These are phyloP conservation scores for Calophaca sinica DNA, from an alignment of 306 rosid species.

Conservation along the genomic window DNA sequence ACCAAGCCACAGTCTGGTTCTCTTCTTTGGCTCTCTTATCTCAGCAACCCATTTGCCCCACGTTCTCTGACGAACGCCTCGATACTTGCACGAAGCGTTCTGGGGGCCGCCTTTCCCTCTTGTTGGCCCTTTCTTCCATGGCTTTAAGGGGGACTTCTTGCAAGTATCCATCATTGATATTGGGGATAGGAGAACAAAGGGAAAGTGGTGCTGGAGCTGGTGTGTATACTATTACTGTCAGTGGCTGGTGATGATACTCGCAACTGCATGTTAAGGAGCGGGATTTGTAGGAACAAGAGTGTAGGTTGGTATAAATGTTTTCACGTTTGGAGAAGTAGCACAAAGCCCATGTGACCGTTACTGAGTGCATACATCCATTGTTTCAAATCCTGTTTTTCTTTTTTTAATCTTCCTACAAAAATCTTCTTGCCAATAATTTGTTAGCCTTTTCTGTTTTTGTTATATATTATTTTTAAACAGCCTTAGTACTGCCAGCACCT, in stretches of 20 bases:
- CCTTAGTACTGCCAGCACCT: no score
- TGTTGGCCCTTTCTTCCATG: slow-evolving; percentile 98
- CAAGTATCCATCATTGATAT: slow-evolving; percentile 65
- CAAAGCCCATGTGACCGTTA: slow-evolving; percentile 78
- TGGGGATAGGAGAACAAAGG: slow-evolving; percentile 28
- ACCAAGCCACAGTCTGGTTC: slow-evolving; percentile 96
- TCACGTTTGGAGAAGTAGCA: slow-evolving; percentile 70
- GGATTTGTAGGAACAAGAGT: slow-evolving; percentile 72
- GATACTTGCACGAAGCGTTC: slow-evolving; percentile 83
- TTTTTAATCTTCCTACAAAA: neutral
- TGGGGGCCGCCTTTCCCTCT: slow-evolving; percentile 98
- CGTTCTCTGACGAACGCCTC: slow-evolving; percentile 93
- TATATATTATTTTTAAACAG: neutral
- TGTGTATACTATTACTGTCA: neutral
- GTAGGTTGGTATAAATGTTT: slow-evolving; percentile 78
- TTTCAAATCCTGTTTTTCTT: slow-evolving; percentile 45
- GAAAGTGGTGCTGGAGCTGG: slow-evolving; percentile 1
- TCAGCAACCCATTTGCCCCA: slow-evolving; percentile 99
- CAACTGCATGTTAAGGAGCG: slow-evolving; percentile 67
- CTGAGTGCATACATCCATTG: slow-evolving; percentile 31
- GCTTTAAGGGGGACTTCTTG: slow-evolving; percentile 78
- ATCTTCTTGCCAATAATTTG: neutral
- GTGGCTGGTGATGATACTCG: slow-evolving; percentile 47
- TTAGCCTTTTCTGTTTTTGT: neutral
- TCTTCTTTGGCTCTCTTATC: slow-evolving; percentile 94